Evolutionary conservation across 1,284 basidiomycete genomes (phyloP), one percentile per base, ranked within the genome.

Genomic region (Irpex sp.): DNA sequence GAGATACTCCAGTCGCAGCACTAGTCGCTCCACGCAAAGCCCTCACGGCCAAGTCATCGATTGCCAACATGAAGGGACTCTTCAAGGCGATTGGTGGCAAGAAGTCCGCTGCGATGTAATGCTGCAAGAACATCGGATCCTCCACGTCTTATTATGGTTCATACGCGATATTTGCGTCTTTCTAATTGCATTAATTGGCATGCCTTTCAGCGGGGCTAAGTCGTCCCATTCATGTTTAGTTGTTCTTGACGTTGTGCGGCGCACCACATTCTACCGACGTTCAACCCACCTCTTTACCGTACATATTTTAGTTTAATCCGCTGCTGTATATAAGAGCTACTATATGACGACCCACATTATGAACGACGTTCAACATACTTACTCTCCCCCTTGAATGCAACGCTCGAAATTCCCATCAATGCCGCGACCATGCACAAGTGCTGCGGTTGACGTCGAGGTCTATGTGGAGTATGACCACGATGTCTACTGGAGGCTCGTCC

Each of bases 81-180:
- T 63, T 68, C 33, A 67, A 55, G 21, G 57, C 61, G 21, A 65
- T 66, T 53, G 58, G 63, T 36, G 58, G 63, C n/a, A 66, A 64
- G 64, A 69, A 65, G 60, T 49, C 55, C 35, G 13, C 13, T 15
- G 15, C 15, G 39, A 43, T 15, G 8, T 43, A 43, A 43, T 43
- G 26, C 31, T 65, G 61, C 56, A 36, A 58, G 56, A 65, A 63
- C 15, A n/a, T 57, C 59, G 61, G 57, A 47, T 55, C 6, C 13
- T 35, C 33, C 31, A 33, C 53, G 19, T 19, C n/a, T 36, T 13
- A 8, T 43, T 17, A 31, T 35, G 36, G 8, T 5, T 13, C 26
- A 21, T 35, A 33, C 31, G 19, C 57, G 31, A 46, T 50, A 4
- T 60, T 50, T 49, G 49, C 17, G 31, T 19, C 33, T 15, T 53